A percentile compares a stretch with the other conserved stretches of the same genome.
Conservation (phyloP, 2,329 filamentous ascomycete species). For the Aureobasidium subglaciale region DNA sequence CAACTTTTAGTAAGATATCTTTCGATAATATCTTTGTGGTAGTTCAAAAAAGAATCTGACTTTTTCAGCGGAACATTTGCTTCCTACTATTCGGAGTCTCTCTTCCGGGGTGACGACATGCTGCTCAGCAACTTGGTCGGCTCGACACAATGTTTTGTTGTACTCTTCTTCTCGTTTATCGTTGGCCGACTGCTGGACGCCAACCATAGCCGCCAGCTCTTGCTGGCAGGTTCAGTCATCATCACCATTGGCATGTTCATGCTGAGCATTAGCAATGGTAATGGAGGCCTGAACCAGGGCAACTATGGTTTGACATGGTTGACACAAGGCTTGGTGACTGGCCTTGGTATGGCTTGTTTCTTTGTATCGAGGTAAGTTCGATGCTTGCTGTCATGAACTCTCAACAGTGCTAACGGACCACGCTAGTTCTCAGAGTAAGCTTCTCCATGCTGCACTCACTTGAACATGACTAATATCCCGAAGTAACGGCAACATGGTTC, state of each 20-base stretch:
- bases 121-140: slow-evolving; percentile 42
- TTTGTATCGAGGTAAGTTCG: slow-evolving; percentile 36
- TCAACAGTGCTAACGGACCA: not conserved
- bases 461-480: slow-evolving; percentile 2
- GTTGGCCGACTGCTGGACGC: slow-evolving; percentile 45
- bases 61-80: slow-evolving; percentile 36
- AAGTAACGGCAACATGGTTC: slow-evolving; percentile 46
- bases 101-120: slow-evolving; percentile 35
- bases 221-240: slow-evolving; percentile 36
- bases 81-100: slow-evolving; percentile 42
- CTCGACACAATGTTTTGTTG: slow-evolving; percentile 40
- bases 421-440: slow-evolving; percentile 41
- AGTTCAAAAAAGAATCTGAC: not conserved
- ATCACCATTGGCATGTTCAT: slow-evolving; percentile 40
- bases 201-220: slow-evolving; percentile 35
- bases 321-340: slow-evolving; percentile 41
- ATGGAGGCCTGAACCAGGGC: slow-evolving; percentile 28
- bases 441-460: not conserved
- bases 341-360: slow-evolving; percentile 46
- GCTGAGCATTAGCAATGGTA: slow-evolving; percentile 36
- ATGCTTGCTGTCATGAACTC: too few relatives aligned
- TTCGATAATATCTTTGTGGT: not conserved
- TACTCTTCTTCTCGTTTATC: slow-evolving; percentile 39
- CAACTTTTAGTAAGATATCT: slow-evolving; percentile 34
- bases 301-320: slow-evolving; percentile 40